Evolutionary conservation across 768 basidiomycete genomes (phyloP), one percentile per base, ranked within the genome.

Genomic region (Leccinum ochraceum): DNA sequence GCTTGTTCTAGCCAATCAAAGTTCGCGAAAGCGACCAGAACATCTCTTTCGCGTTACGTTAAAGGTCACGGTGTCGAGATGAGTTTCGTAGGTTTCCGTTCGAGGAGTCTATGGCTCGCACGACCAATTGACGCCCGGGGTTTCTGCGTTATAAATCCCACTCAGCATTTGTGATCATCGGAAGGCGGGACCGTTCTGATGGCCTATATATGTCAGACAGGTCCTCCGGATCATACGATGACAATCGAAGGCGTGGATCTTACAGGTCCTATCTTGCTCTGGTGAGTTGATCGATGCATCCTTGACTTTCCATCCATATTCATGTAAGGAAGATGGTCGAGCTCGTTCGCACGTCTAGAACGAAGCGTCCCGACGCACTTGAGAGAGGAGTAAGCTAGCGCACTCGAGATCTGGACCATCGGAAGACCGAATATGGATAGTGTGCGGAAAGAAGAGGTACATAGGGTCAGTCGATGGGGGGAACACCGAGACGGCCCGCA

Each of bases 201-300:
- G 13, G 11, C 4, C 13, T 49, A 20, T 49, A 3, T 24, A 22
- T 24, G 51, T 28, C 56, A 57, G 53, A 16, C 49, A 46, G 50
- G 17, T 51, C 53, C 24, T 39, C 32, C 16, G 17, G 39, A 34
- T 57, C 60, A 34, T 62, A 63, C 58, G 49, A 69, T 68, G 44
- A 24, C 32, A n/a, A 9, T 46, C 44, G 54, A 62, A 42, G 48
- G 58, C 48, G 36, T 51, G 50, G 65, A 61, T 65, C 66, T 66
- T 49, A 39, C 26, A 16, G 24, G n/a, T 53, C 49, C 9, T 51
- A 30, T 57, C 24, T 50, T 52, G 44, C 51, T 20, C 48, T 51
- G 44, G 39, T 42, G 48, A 46, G 39, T 52, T 24, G 56, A 50
- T 34, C 51, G 37, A 39, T 46, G 37, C 17, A 28, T 56, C 58